Base-by-base conservation (phyloP, 192 early-diverging fungal species). In the Mortierella alpina region DNA sequence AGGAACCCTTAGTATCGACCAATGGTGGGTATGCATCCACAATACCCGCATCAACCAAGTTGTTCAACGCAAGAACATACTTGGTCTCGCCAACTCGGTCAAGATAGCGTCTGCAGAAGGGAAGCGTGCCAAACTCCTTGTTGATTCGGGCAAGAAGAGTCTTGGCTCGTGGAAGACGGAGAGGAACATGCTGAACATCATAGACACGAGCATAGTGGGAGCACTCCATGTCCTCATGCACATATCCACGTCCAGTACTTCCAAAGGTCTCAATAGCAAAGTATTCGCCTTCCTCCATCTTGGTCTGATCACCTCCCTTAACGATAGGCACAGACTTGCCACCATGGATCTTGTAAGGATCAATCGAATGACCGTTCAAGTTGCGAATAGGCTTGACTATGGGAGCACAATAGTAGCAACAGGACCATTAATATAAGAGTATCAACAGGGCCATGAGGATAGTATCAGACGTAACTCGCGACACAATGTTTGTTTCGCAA, bases 241-340 rank as follows among this genome's bases (percentile, higher is more conserved):
- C 98, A 75, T 88, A 92, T 8, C 94, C 98, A 39, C 88, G 92
- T 10, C 98, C 98, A 12, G 96, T 99, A 81, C 92, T 93, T 63
- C 96, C 98, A 76, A 98, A 99, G 5, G 98, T 99, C 83, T 99
- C 98, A 66, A 99, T 97, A 59, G 97, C 98, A 78, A 93, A 95
- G 58, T 90, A 87, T 86, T 98, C 96, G 61, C 94, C 94, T 79
- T 98, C 96, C 86, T 98, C 98, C 94, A 99, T 95, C 78, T 96
- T 96, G 7, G 96, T 97, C 50, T 90, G 83, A 74, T 97, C 96
- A 45, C 90, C 87, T 54, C 91, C 92, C 31, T 91, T 90, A 17
- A 99, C 92, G 82, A 99, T 99, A 3, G 98, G 98, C 17, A 99
- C 95, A 12, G 92, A 93, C 79, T 99, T 99, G 64, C 94, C 95